Evolutionary conservation across 2,329 filamentous ascomycete species (phyloP).

Genomic region (Lomentospora prolificans): DNA sequence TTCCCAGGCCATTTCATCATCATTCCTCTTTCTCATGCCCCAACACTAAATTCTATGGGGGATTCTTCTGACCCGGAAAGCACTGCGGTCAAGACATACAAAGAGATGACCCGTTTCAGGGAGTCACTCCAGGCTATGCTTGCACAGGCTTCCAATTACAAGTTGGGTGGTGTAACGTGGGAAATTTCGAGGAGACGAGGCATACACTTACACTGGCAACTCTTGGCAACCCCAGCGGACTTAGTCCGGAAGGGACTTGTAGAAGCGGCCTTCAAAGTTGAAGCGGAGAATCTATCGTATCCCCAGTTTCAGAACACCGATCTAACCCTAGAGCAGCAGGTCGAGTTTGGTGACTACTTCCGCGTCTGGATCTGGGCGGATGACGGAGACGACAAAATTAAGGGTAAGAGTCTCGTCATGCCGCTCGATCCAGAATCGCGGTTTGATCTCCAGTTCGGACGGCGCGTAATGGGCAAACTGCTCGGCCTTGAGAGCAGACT

Average conservation of each 20-base stretch:
- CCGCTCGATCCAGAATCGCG: conserved; percentile 59
- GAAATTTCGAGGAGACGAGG: conserved; percentile 77
- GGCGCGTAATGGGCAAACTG: conserved; percentile 80
- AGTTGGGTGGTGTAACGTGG: conserved; percentile 79
- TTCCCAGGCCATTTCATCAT: conserved; percentile 87
- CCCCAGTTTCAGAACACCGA: conserved; percentile 40
- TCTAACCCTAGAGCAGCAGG: conserved; percentile 39
- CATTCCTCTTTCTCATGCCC: conserved; percentile 74
- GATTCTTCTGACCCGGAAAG: conserved; percentile 38
- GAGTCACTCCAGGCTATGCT: conserved; percentile 73
- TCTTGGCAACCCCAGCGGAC: conserved; percentile 63
- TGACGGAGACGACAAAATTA: conserved; percentile 41
- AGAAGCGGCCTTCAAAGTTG: conserved; percentile 79
- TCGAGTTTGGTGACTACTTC: conserved; percentile 57
- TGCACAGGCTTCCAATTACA: conserved; percentile 37
- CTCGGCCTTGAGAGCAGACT: conserved; percentile 68
- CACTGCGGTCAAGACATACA: conserved; percentile 51
- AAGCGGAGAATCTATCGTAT: conserved; percentile 65
- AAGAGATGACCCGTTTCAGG: conserved; percentile 78
- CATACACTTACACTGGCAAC: conserved; percentile 90
- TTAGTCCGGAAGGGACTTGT: conserved; percentile 65
- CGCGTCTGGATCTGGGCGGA: conserved; percentile 70
- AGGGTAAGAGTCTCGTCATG: conserved; percentile 56
- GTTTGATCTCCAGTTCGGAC: conserved; percentile 86
- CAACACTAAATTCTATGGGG: conserved; percentile 61